Base-by-base conservation (phyloP, 1,284 basidiomycete genomes). In the Cryptococcus deneoformans region DNA sequence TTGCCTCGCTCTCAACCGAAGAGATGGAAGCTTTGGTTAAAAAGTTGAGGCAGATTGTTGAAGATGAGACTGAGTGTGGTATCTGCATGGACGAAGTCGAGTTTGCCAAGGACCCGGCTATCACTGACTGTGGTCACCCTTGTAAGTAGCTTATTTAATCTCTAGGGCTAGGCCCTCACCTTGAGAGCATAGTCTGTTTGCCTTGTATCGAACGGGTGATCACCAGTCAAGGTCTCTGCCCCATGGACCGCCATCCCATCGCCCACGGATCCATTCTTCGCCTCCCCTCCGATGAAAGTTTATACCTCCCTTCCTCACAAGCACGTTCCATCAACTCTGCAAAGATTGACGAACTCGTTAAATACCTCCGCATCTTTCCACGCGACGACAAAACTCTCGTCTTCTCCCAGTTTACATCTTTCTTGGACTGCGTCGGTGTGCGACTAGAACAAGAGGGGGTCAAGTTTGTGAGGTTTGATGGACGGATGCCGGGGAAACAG, bases 351-450 rank as follows among this genome's bases (percentile, higher is more conserved):
- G 89, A 91, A 67, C 79, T 92, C 12, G 72, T 91, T 35, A 82
- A 87, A 51, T 82, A 92, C 50, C 80, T 93, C 50, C 80, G 83
- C 59, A 75, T 90, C 12, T 88, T 86, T 10, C 87, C 88, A 0
- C 61, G 68, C 3, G 82, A 80, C 5, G 88, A 90, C 63, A 92
- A 92, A 74, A 87, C 87, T 1, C 79, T 92, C 1, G 88, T 91
- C 1, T 92, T 92, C 67, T 89, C 87, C 2, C 89, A 91, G 66
- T 92, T 92, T 67, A 92, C 90, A 1, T 84, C 85, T 2, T 92
- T 90, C 76, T 75, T 92, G 58, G 87, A 90, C 59, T 59, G 91
- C 85, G 88, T 93, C 59, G 87, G 82, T 1, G 84, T 86, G 57
- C 81, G 82, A 5, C 75, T 92, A 36, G 83, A 86, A 37, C 81